phyloP scores from a whole-genome alignment of 1,284 basidiomycete genomes.

The Ganoderma leucocontextum region DNA sequence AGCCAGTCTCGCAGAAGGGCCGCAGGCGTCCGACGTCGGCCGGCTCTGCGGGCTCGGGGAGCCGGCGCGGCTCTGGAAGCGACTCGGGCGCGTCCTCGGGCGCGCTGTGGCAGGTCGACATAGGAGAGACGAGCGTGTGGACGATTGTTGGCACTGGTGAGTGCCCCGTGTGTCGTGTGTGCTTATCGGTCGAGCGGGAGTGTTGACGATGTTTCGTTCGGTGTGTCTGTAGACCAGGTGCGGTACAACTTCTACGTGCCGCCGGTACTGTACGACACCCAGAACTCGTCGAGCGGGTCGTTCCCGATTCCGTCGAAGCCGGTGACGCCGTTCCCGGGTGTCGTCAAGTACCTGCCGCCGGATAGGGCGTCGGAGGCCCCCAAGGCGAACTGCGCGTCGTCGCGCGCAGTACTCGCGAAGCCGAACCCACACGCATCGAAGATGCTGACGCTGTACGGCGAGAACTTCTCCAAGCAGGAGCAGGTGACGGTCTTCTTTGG shows the following conservation, averaged over 20 bases:
- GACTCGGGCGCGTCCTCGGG: slow-evolving; percentile 77
- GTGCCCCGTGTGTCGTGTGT: slow-evolving; percentile 33
- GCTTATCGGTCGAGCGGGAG: slow-evolving; percentile 8
- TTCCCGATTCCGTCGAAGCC: slow-evolving; percentile 83
- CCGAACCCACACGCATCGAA: slow-evolving; percentile 75
- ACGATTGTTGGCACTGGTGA: slow-evolving; percentile 90
- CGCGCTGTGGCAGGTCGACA: slow-evolving; percentile 87
- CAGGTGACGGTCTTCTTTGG: slow-evolving; percentile 89
- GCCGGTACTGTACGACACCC: slow-evolving; percentile 82
- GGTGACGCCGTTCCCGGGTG: slow-evolving; percentile 86
- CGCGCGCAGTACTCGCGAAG: slow-evolving; percentile 73
- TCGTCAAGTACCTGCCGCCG: slow-evolving; percentile 87
- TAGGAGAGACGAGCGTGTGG: slow-evolving; percentile 92
- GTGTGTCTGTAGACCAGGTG: slow-evolving; percentile 68
- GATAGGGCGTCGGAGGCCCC: slow-evolving; percentile 81
- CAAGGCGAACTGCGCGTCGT: slow-evolving; percentile 68
- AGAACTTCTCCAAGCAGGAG: slow-evolving; percentile 86
- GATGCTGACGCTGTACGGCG: slow-evolving; percentile 89
- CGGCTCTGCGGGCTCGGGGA: slow-evolving; percentile 67
- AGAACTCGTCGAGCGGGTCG: slow-evolving; percentile 68
- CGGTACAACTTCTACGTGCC: slow-evolving; percentile 94
- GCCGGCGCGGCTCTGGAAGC: slow-evolving; percentile 67
- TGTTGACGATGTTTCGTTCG: slow-evolving; percentile 12
- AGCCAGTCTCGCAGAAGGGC: slow-evolving; percentile 67
- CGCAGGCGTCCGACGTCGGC: slow-evolving; percentile 78